A percentile compares a stretch with the other conserved stretches of the same genome.
phyloP scores from a whole-genome alignment of 331 rosid species.

The Pyracantha coccinea region DNA sequence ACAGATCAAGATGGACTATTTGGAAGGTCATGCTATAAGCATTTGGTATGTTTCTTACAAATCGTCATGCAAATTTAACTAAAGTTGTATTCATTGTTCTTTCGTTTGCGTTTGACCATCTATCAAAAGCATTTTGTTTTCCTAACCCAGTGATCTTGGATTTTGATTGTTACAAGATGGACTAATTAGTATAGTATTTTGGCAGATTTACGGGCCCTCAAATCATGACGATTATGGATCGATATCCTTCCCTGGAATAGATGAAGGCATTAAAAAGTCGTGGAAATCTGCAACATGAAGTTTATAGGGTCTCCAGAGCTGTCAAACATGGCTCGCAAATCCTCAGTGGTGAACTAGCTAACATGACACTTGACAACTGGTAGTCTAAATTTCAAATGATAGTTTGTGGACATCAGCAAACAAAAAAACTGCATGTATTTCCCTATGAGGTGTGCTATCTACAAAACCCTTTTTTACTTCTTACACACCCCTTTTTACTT shows the following conservation, averaged over 20 bases:
- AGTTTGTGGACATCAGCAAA: too few species aligned
- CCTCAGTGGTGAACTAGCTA: conserved; percentile 34
- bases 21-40: conserved; percentile 62
- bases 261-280: conserved; percentile 39
- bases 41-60: conserved; percentile 42
- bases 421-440: too few species aligned
- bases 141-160: background rate
- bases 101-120: background rate
- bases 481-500: too few species aligned
- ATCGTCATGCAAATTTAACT: background rate
- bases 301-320: conserved; percentile 66
- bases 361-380: conserved; percentile 38
- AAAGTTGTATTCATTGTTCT: background rate
- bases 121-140: background rate
- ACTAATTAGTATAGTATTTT: background rate
- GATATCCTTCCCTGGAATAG: conserved; percentile 34
- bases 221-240: conserved; percentile 45
- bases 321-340: conserved; percentile 48
- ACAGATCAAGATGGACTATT: conserved; percentile 60
- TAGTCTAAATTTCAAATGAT: too few species aligned
- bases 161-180: background rate
- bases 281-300: conserved; percentile 63
- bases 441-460: too few species aligned
- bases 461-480: too few species aligned
- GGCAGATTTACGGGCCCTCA: conserved; percentile 61